phyloP scores from a whole-genome alignment of 2,329 filamentous ascomycete genomes.

The Alternaria sp. region DNA sequence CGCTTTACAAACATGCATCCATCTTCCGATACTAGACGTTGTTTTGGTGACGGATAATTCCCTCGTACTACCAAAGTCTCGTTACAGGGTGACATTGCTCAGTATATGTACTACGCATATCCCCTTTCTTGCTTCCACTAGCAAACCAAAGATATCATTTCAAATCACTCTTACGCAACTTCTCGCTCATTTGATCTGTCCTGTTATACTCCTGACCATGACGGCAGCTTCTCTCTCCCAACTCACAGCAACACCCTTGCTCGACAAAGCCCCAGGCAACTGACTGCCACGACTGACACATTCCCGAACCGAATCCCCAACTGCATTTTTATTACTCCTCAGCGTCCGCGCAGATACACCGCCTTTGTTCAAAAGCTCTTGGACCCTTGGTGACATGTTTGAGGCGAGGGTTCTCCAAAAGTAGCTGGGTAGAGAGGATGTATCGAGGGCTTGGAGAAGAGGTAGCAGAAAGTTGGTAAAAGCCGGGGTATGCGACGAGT shows the following conservation, averaged over 20 bases:
- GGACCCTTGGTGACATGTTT: slow-evolving; percentile 76
- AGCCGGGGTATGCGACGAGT: slow-evolving; percentile 25
- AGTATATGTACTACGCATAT: no score
- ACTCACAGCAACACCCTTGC: slow-evolving; percentile 57
- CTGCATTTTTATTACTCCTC: slow-evolving; percentile 74
- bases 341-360: slow-evolving; percentile 85
- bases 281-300: slow-evolving; percentile 82
- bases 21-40: not conserved
- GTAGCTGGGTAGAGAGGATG: slow-evolving; percentile 83
- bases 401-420: slow-evolving; percentile 93
- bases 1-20: not conserved
- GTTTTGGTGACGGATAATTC: not conserved
- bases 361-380: slow-evolving; percentile 83
- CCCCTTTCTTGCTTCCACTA: no score
- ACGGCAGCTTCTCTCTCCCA: slow-evolving; percentile 95
- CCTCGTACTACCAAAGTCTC: not conserved
- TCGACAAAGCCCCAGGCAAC: slow-evolving; percentile 65
- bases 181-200: slow-evolving; percentile 47
- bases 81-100: not conserved
- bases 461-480: slow-evolving; percentile 70
- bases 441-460: slow-evolving; percentile 81
- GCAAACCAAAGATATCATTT: not conserved
- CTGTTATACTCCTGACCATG: slow-evolving; percentile 86
- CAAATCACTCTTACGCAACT: not conserved
- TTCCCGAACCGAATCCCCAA: slow-evolving; percentile 80